A percentile compares a stretch with the other conserved stretches of the same genome.
Conservation (phyloP, 176 grass and related monocot genomes). For the Raddia guianensis region DNA sequence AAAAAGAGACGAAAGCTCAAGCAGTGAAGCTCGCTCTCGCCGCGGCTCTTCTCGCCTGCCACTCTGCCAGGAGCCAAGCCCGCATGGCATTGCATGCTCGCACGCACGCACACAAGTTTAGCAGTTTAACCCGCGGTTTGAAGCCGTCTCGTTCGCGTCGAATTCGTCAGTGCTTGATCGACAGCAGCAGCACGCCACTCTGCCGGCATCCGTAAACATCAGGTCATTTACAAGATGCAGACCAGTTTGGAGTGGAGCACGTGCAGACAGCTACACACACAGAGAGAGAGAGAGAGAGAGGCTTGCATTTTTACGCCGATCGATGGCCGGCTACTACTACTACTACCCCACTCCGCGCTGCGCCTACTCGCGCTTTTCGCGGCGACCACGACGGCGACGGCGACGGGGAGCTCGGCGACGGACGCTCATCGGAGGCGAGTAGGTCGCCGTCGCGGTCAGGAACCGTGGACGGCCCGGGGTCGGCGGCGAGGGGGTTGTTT, state of each 20-base stretch:
- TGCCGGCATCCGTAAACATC: not conserved
- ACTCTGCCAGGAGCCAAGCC: slow-evolving; percentile 36
- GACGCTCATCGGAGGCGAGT: not conserved
- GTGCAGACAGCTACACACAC: slow-evolving; percentile 35
- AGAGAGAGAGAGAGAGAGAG: slow-evolving; percentile 13
- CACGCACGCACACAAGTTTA: not conserved
- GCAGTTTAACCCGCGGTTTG: not conserved
- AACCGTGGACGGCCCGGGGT: slow-evolving; percentile 32
- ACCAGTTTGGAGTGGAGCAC: slow-evolving; percentile 31
- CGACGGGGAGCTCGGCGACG: slow-evolving; percentile 4
- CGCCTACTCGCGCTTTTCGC: slow-evolving; percentile 19
- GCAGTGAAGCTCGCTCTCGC: not conserved
- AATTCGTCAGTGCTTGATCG: not conserved
- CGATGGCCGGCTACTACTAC: not conserved
- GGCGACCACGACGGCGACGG: slow-evolving; percentile 31
- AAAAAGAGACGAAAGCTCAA: not conserved
- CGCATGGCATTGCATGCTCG: not conserved
- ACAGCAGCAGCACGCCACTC: not conserved
- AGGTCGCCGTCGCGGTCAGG: slow-evolving; percentile 30
- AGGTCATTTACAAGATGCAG: not conserved
- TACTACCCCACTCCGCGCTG: not conserved
- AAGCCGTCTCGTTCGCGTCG: not conserved
- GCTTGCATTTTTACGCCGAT: slow-evolving; percentile 3
- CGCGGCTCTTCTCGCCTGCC: slow-evolving; percentile 26
- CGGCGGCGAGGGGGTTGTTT: slow-evolving; percentile 29